A percentile compares a stretch with the other conserved stretches of the same genome.
Evolutionary conservation across 208 protist species (phyloP).

Genomic region (Crithidia sp.): DNA sequence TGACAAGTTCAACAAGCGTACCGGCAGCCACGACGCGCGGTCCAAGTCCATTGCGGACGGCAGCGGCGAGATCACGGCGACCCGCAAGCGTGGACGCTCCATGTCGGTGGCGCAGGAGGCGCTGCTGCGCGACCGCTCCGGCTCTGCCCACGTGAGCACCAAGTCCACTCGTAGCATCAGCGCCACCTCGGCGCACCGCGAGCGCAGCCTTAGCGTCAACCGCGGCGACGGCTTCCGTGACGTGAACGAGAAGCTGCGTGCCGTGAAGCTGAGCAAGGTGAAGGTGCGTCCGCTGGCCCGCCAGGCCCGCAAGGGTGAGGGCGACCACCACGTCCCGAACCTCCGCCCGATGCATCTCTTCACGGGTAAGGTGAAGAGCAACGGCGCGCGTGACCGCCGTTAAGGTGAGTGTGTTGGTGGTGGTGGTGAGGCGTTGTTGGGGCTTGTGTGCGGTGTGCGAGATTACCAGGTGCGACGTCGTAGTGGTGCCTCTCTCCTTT

Average conservation of each 20-base stretch:
- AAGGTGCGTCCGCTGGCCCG: conserved; percentile 70
- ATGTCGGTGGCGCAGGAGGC: conserved; percentile 86
- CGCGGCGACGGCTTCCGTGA: conserved; percentile 88
- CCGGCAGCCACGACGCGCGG: conserved; percentile 72
- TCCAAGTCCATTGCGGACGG: conserved; percentile 44
- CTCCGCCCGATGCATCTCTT: conserved; percentile 98
- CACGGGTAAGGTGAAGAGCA: conserved; percentile 97
- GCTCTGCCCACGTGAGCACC: conserved; percentile 79
- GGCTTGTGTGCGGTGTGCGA: background rate
- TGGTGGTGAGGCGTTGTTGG: background rate
- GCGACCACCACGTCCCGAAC: conserved; percentile 94
- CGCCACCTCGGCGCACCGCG: conserved; percentile 60
- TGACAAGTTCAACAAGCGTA: conserved; percentile 89
- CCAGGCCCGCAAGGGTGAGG: conserved; percentile 92
- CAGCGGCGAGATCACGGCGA: conserved; percentile 27
- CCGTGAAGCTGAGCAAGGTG: conserved; percentile 89
- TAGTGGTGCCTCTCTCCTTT: background rate
- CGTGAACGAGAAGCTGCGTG: conserved; percentile 89
- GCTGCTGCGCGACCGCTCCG: conserved; percentile 75
- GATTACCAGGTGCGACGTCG: background rate
- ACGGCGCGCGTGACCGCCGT: conserved; percentile 83
- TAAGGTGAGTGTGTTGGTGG: conserved; percentile 35
- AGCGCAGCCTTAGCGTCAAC: conserved; percentile 80
- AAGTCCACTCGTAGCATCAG: conserved; percentile 86
- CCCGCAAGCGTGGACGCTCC: conserved; percentile 75